Base-by-base conservation (phyloP, 495 filamentous ascomycete genomes). In the Tuber magnatum region DNA sequence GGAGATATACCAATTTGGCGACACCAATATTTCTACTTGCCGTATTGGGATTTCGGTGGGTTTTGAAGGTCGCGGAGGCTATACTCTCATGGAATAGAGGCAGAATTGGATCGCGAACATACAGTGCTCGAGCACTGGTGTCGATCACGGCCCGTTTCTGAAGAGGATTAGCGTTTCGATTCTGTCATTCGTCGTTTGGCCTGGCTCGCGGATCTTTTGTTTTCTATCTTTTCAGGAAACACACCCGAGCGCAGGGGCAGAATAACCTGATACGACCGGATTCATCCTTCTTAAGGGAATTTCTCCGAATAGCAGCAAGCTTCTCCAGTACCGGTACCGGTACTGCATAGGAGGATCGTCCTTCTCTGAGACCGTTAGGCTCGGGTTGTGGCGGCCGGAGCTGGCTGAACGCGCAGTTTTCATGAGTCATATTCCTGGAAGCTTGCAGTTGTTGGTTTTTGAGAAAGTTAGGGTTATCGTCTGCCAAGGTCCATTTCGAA, bases 331-430 rank as follows among this genome's bases (percentile, higher is more conserved):
- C n/a, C n/a, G n/a, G n/a, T n/a, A n/a, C n/a, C n/a, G n/a, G n/a
- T n/a, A n/a, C n/a, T n/a, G n/a, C n/a, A n/a, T 61, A n/a, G 51
- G 51, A n/a, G 51, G 51, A 35, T 65, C 56, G 56, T 35, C 56
- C 14, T 65, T 32, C 14, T 12, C 4, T 61, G 51, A 61, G 14
- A 61, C 51, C 51, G 28, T 61, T 14, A 16, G n/a, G 7, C 14
- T 28, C n/a, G 14, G 14, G 3, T 14, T 65, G n/a, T 65, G 28
- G 18, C 28, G 32, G 28, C 48, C 24, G n/a, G 3, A n/a, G 48
- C 12, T 1, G 14, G 32, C 56, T 65, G 56, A 65, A 65, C 3
- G 56, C 16, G 12, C n/a, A 18, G 14, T 18, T 3, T 10, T 61
- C n/a, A 16, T 32, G n/a, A 35, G 32, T 65, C 28, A 28, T 32